A percentile compares a stretch with the other conserved stretches of the same genome.
These are phyloP conservation scores for Phalaenopsis hybrid DNA, from an alignment of 116 monocot species.

Conservation along the genomic window DNA sequence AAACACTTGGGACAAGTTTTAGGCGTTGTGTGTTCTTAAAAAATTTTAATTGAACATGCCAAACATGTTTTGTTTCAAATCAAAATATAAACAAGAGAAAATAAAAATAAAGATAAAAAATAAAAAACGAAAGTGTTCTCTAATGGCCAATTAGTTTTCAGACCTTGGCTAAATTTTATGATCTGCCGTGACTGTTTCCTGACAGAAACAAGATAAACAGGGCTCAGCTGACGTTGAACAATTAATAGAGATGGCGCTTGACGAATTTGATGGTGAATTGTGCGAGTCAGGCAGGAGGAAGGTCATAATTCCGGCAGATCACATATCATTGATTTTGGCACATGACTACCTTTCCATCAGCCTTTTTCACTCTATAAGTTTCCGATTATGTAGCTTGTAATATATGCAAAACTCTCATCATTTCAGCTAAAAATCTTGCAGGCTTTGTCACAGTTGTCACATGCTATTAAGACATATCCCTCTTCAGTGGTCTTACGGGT, in stretches of 20 bases:
- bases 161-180: background rate
- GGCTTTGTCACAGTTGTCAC: conserved; percentile 58
- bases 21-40: no score
- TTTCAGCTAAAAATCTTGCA: conserved; percentile 24
- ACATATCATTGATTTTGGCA: conserved; percentile 4
- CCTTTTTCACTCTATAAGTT: background rate
- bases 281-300: conserved; percentile 44
- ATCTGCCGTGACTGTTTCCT: conserved; percentile 1
- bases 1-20: no score
- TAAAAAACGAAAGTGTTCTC: no score
- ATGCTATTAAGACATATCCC: conserved; percentile 68
- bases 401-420: background rate
- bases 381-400: background rate
- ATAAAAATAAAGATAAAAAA: no score
- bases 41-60: no score
- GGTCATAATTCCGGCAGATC: conserved; percentile 31
- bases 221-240: conserved; percentile 58
- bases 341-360: background rate
- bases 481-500: conserved; percentile 54
- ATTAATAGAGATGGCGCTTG: conserved; percentile 65
- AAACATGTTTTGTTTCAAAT: no score
- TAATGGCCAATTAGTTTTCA: background rate
- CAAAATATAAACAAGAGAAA: no score
- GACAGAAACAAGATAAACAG: conserved; percentile 31
- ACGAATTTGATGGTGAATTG: conserved; percentile 33